Evolutionary conservation across 768 basidiomycete species (phyloP), one percentile per base, ranked within the genome.

Genomic region (Termitomyces sp.): DNA sequence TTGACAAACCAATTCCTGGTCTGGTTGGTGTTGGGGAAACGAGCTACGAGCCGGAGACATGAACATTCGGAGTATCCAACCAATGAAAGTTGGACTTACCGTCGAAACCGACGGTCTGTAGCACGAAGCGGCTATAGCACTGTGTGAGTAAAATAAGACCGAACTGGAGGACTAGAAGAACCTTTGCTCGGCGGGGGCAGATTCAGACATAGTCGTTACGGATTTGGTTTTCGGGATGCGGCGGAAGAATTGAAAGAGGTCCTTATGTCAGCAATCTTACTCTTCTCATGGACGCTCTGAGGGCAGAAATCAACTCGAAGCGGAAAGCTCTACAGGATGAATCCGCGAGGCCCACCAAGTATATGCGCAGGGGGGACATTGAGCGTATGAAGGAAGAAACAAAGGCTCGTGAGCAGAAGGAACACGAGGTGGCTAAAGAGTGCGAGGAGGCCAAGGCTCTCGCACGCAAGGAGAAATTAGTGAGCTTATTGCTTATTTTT

Each of bases 21-120:
- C 79, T 99, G 96, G 80, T 97, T 95, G 63, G 83, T 83, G 72
- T 93, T 89, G 54, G 89, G 90, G 77, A 93, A 95, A 54, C 90
- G 90, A 65, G 91, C 92, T 93, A 70, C 62, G 65, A 53, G 44
- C 37, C 52, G 57, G 27, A 50, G 34, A 50, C 21, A 53, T 60
- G 6, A 56, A 46, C 31, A 53, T 42, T 40, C 12, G 48, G 53
- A 47, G 8, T 48, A 25, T 29, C n/a, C 25, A 46, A 50, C 56
- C 31, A 23, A 55, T 31, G 10, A 37, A 34, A 38, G 72, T 79
- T 63, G 25, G 12, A 37, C 63, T 56, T 56, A 89, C 88, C 90
- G 71, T 98, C 96, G 72, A 98, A 99, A 58, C 89, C 90, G 62
- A 92, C 96, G 57, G 97, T 99, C 74, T 96, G 90, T 62, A 99